phyloP scores from a whole-genome alignment of 768 basidiomycete genomes.

The Hericium erinaceus region DNA sequence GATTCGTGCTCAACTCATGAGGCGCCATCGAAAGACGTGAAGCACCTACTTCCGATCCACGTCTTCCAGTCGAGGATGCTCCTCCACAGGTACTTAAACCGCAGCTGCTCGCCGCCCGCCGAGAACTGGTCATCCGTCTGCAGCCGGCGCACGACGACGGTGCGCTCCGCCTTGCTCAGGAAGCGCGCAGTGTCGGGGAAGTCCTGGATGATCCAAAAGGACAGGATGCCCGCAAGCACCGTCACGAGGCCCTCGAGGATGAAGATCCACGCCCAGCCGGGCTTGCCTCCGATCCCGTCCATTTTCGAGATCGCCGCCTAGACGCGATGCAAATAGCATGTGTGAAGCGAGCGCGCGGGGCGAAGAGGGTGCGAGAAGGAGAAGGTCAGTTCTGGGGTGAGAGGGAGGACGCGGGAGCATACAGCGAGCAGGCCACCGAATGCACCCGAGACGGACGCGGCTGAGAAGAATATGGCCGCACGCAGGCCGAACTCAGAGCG shows the following conservation, averaged over 20 bases:
- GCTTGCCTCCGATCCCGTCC: slow-evolving; percentile 59
- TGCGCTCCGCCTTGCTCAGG: slow-evolving; percentile 61
- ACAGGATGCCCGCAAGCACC: slow-evolving; percentile 51
- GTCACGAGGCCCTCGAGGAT: slow-evolving; percentile 65
- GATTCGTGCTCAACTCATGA: not conserved
- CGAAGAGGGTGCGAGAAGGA: not conserved
- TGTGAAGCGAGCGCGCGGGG: not conserved
- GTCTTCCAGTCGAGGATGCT: slow-evolving; percentile 69
- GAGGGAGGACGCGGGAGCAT: slow-evolving; percentile 5
- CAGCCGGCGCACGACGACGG: slow-evolving; percentile 53
- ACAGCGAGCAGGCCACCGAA: slow-evolving; percentile 73
- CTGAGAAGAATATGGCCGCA: slow-evolving; percentile 37
- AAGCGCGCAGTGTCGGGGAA: slow-evolving; percentile 79
- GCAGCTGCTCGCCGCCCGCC: slow-evolving; percentile 58
- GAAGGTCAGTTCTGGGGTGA: not conserved
- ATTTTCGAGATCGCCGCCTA: slow-evolving; percentile 60
- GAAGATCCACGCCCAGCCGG: slow-evolving; percentile 68
- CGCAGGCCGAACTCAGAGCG: slow-evolving; percentile 68
- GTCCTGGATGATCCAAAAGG: slow-evolving; percentile 75
- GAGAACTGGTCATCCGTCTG: slow-evolving; percentile 64
- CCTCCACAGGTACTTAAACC: slow-evolving; percentile 45
- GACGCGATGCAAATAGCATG: not conserved
- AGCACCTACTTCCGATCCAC: slow-evolving; percentile 36
- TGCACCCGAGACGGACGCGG: slow-evolving; percentile 76
- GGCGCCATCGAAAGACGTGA: not conserved